phyloP scores from a whole-genome alignment of 2,329 filamentous ascomycete genomes.

The Aspergillus latus region DNA sequence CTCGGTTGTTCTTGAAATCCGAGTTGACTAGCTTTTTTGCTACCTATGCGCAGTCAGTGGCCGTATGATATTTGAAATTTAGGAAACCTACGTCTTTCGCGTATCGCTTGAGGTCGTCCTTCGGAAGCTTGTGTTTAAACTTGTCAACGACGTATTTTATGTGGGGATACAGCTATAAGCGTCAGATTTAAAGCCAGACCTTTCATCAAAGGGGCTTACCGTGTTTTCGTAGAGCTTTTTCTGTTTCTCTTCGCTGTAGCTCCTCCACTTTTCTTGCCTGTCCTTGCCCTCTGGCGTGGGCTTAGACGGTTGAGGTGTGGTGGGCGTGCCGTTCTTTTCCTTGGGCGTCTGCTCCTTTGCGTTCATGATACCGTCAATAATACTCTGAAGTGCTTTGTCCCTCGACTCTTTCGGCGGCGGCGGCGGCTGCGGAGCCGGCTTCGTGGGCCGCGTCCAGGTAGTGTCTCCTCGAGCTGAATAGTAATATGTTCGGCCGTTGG shows the following conservation, averaged over 20 bases:
- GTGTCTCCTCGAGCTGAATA: conserved; percentile 76
- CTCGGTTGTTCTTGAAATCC: conserved; percentile 87
- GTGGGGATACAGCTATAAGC: conserved; percentile 70
- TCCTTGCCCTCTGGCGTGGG: conserved; percentile 52
- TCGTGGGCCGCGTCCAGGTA: conserved; percentile 77
- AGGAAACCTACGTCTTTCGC: conserved; percentile 58
- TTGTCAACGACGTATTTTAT: conserved; percentile 85
- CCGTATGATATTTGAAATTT: conserved; percentile 27
- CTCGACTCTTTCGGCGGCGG: conserved; percentile 68
- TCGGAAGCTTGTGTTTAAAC: conserved; percentile 81
- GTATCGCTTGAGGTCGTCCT: conserved; percentile 68
- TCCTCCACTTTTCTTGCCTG: conserved; percentile 51
- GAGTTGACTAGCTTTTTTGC: conserved; percentile 87
- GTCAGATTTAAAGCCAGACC: conserved; percentile 12
- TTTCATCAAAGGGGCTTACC: conserved; percentile 53
- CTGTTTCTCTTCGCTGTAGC: conserved; percentile 70
- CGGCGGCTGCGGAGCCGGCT: conserved; percentile 63
- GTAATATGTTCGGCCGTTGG: conserved; percentile 77
- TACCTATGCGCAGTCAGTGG: conserved; percentile 55
- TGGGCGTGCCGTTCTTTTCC: conserved; percentile 56
- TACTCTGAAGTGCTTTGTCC: conserved; percentile 75
- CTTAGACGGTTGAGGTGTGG: conserved; percentile 64
- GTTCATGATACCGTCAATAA: conserved; percentile 81
- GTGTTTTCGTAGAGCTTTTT: conserved; percentile 95
- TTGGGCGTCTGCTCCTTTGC: conserved; percentile 58